Evolutionary conservation across 345 rosid species (phyloP), one percentile per base, ranked within the genome.

Genomic region (Sisymbrium irio): DNA sequence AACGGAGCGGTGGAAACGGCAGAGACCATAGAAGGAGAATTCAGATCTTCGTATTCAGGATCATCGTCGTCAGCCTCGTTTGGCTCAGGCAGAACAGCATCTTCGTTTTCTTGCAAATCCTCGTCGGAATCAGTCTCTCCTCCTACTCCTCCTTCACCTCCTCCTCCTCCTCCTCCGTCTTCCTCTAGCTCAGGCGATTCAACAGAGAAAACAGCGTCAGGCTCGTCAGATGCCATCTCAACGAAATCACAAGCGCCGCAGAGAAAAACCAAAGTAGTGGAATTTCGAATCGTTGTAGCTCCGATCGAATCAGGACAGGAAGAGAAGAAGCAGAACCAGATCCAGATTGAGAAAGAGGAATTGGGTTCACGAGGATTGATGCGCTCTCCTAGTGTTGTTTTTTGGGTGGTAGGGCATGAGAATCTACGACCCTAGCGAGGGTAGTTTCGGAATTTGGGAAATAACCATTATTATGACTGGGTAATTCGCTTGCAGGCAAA

Each of bases 151-250:
- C 35, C 72, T 9, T 50, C 61, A 13, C 62, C 68, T 8, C 42
- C 39, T 11, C 35, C 74, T 7, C 62, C 62, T 4, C 36, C 62
- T 47, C 66, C 41, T 15, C 69, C 86, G 69, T 72, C 81, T 22
- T 83, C 87, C 60, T 85, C 86, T 17, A 83, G 84, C 54, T 87
- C 95, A 62, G 85, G 85, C 66, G 83, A 79, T 76, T 82, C 90
- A 44, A 71, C 78, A 55, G 83, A 84, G 70, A 85, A 85, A 47
- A 80, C 87, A 78, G 79, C 47, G 80, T 78, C 87, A 83, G 81
- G 63, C 59, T 83, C 87, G 65, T 78, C 79, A 5, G 90, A 88
- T 41, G 93, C 78, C 96, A 92, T 87, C 35, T 17, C 14, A 27
- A 36, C 17, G 4, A 25, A 18, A 15, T 5, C 60, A 15, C 10